Percentiles rank a stretch among this genome's conserved stretches.
Evolutionary conservation across 2,329 filamentous ascomycete species (phyloP).

Genomic region (Exophiala oligosperma): DNA sequence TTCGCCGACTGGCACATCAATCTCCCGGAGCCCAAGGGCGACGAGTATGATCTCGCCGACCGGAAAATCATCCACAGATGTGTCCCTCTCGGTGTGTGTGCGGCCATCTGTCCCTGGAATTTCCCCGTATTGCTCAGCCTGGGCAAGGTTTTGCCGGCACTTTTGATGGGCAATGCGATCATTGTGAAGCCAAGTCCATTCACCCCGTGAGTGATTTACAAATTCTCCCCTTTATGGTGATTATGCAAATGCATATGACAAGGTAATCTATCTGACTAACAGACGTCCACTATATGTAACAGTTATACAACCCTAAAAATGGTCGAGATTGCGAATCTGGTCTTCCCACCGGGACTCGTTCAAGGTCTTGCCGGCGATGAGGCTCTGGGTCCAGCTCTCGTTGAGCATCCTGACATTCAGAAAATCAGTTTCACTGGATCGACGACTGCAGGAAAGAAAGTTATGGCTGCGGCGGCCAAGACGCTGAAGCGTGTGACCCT

Average conservation of each 20-base stretch:
- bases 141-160: conserved; percentile 56
- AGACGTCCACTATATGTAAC: neutral
- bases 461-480: conserved; percentile 52
- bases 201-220: conserved; percentile 17
- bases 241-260: too few species aligned
- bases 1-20: conserved; percentile 17
- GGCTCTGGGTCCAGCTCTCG: conserved; percentile 58
- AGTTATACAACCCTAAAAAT: conserved; percentile 51
- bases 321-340: conserved; percentile 56
- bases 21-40: conserved; percentile 41
- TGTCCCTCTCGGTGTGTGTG: conserved; percentile 48
- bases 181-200: conserved; percentile 56
- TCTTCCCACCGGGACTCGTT: conserved; percentile 63
- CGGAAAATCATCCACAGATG: conserved; percentile 45
- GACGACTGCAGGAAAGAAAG: conserved; percentile 61
- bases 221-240: too few species aligned
- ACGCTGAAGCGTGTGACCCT: conserved; percentile 62
- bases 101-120: conserved; percentile 49
- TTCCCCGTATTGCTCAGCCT: conserved; percentile 46
- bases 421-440: conserved; percentile 67
- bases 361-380: conserved; percentile 62
- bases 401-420: conserved; percentile 57
- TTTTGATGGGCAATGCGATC: conserved; percentile 57
- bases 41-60: conserved; percentile 47
- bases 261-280: too few species aligned